Evolutionary conservation across 768 basidiomycete species (phyloP).

Genomic region (Mycena vulgaris): DNA sequence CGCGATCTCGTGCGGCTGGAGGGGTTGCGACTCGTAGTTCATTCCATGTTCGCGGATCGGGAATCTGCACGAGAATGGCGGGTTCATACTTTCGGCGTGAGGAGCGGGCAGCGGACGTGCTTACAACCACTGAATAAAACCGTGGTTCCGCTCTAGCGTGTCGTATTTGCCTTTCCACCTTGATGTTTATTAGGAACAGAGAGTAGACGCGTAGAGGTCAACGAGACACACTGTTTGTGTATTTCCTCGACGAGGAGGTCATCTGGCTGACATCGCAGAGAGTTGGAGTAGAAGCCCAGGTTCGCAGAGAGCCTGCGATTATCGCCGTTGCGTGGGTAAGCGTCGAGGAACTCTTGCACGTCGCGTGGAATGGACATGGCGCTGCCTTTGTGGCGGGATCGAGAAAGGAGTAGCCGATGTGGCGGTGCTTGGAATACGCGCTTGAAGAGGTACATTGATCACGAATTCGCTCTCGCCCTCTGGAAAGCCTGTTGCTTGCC

Average conservation of each 20-base stretch:
- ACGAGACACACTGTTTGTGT: slow-evolving; percentile 66
- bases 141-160: slow-evolving; percentile 77
- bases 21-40: slow-evolving; percentile 77
- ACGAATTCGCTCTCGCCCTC: background rate
- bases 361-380: slow-evolving; percentile 67
- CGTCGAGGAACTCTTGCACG: slow-evolving; percentile 69
- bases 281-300: slow-evolving; percentile 74
- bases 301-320: slow-evolving; percentile 62
- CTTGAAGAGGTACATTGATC: slow-evolving; percentile 15
- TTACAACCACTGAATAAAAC: slow-evolving; percentile 86
- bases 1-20: slow-evolving; percentile 75
- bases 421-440: slow-evolving; percentile 16
- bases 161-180: slow-evolving; percentile 79
- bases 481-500: background rate
- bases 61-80: slow-evolving; percentile 61
- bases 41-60: slow-evolving; percentile 83
- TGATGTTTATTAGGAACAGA: slow-evolving; percentile 11
- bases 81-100: background rate
- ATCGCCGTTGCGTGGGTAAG: slow-evolving; percentile 63
- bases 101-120: slow-evolving; percentile 44
- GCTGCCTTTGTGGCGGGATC: background rate
- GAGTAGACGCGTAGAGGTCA: background rate
- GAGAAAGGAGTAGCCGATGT: background rate
- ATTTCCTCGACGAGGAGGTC: slow-evolving; percentile 74
- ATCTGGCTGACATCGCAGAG: slow-evolving; percentile 72